phyloP scores from a whole-genome alignment of 2,329 filamentous ascomycete species.

The Domatiomyces catenatus region DNA sequence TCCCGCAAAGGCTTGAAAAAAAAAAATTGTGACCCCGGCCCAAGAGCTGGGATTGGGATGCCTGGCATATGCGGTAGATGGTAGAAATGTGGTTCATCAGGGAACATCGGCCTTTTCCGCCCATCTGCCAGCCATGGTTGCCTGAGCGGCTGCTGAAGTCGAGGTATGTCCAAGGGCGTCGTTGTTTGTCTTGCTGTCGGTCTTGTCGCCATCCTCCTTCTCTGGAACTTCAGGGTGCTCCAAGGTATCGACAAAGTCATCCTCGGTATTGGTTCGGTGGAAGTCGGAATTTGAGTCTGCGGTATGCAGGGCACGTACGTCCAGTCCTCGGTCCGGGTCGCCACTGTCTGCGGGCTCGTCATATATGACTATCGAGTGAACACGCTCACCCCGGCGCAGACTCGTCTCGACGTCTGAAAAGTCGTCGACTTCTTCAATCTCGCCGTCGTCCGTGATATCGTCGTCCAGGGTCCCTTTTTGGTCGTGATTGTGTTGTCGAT shows the following conservation, averaged over 20 bases:
- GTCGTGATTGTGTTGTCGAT: not conserved
- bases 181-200: not conserved
- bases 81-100: not conserved
- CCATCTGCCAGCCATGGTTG: not conserved
- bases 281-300: not conserved
- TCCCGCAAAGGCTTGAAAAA: not conserved
- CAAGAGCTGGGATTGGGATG: not conserved
- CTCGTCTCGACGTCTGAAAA: slow-evolving; percentile 12
- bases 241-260: not conserved
- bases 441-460: slow-evolving; percentile 26
- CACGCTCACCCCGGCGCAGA: slow-evolving; percentile 13
- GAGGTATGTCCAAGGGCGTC: not conserved
- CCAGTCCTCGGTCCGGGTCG: not conserved
- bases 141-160: not conserved
- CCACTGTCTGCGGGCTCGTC: not conserved
- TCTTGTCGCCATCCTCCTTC: not conserved
- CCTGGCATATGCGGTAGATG: not conserved
- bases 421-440: slow-evolving; percentile 18
- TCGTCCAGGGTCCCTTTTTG: slow-evolving; percentile 18
- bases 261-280: not conserved
- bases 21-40: too few relatives aligned
- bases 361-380: slow-evolving; percentile 14
- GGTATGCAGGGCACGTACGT: not conserved
- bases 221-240: not conserved
- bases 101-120: not conserved